These are phyloP conservation scores for Ogataea populi-albae DNA, from an alignment of 805 yeast species.

Conservation along the genomic window DNA sequence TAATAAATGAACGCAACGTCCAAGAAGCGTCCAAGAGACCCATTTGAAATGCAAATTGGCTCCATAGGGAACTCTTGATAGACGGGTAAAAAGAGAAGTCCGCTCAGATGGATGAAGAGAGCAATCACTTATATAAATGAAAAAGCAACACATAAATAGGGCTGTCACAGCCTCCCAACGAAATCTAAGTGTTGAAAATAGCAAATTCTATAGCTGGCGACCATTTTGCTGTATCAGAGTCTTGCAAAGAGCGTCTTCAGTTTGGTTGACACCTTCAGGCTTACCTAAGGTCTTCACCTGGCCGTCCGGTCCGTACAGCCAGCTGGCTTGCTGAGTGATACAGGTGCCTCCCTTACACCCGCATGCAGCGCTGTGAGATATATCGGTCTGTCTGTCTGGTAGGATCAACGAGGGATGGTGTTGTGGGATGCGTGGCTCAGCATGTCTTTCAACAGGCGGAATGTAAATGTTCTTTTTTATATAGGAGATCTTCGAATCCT, in stretches of 20 bases:
- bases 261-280: slow-evolving; percentile 23
- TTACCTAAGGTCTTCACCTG: slow-evolving; percentile 26
- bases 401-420: slow-evolving; percentile 36
- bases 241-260: slow-evolving; percentile 18
- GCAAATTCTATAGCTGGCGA: slow-evolving; percentile 14
- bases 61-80: no score
- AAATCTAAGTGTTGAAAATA: no score
- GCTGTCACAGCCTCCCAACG: no score
- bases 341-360: slow-evolving; percentile 36
- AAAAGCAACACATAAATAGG: no score
- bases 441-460: slow-evolving; percentile 22
- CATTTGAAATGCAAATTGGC: no score
- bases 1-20: no score
- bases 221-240: slow-evolving; percentile 20
- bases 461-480: slow-evolving; percentile 34
- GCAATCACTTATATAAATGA: no score
- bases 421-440: slow-evolving; percentile 28
- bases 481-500: slow-evolving; percentile 28
- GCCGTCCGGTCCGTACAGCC: slow-evolving; percentile 37
- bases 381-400: slow-evolving; percentile 29
- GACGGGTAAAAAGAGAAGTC: no score
- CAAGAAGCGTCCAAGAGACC: no score
- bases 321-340: slow-evolving; percentile 32
- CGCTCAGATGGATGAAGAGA: no score
- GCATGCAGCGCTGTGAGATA: slow-evolving; percentile 27